Percentiles rank a stretch among this genome's conserved stretches.
Evolutionary conservation across 2,329 filamentous ascomycete genomes (phyloP).

Genomic region (Ophiostoma himal-ulmi): DNA sequence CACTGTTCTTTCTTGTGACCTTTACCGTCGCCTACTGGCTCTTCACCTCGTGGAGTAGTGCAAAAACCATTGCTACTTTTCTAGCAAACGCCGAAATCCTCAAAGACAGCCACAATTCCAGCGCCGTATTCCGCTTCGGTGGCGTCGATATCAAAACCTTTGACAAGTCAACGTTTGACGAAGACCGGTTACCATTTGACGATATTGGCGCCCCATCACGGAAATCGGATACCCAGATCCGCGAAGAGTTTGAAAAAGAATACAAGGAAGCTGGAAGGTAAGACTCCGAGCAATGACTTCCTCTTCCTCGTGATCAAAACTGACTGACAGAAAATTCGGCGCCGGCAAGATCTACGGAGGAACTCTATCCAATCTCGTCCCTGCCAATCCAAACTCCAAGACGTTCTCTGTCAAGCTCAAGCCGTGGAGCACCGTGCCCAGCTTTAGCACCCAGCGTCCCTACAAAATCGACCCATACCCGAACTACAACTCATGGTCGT

Average conservation of each 20-base stretch:
- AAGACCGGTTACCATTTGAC: constrained; percentile 19
- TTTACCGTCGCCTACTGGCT: constrained; percentile 6
- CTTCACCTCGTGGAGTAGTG: constrained; percentile 9
- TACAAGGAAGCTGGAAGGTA: constrained; percentile 35
- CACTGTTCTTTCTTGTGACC: constrained; percentile 4
- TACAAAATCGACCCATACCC: constrained; percentile 66
- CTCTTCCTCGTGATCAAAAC: neutral
- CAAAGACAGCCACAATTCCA: neutral
- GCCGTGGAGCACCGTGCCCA: constrained; percentile 25
- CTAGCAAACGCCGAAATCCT: constrained; percentile 15
- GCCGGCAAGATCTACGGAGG: constrained; percentile 53
- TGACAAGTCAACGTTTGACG: constrained; percentile 6
- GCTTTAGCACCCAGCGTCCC: constrained; percentile 44
- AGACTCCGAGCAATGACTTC: neutral
- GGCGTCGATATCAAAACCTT: constrained; percentile 1
- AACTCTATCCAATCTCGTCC: constrained; percentile 45
- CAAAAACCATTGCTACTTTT: constrained; percentile 4
- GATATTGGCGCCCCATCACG: neutral
- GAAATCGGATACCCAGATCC: constrained; percentile 23
- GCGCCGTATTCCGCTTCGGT: constrained; percentile 10
- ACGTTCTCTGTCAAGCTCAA: constrained; percentile 31
- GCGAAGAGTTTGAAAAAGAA: constrained; percentile 38
- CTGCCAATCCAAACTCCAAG: constrained; percentile 33
- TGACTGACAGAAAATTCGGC: constrained; percentile 30
- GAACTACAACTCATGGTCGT: constrained; percentile 58